Percentiles rank a stretch among this genome's conserved stretches.
Evolutionary conservation across 768 basidiomycete species (phyloP).

Genomic region (Serendipita vermifera): DNA sequence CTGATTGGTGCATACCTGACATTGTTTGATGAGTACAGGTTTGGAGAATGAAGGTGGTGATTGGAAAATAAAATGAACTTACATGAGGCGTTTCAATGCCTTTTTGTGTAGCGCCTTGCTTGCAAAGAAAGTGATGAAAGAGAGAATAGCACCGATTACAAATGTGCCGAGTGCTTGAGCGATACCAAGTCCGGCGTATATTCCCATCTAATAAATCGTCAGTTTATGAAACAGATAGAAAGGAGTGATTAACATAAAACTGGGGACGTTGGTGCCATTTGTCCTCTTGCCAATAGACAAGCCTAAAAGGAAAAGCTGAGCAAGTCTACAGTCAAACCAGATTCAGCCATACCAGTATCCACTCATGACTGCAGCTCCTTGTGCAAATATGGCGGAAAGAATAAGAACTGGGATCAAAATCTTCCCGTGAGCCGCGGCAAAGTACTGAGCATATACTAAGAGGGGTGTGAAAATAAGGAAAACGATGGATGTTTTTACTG

Average conservation of each 20-base stretch:
- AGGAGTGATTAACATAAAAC: slow-evolving; percentile 49
- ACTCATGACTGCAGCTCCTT: slow-evolving; percentile 57
- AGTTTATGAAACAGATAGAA: not conserved
- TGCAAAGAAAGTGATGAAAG: slow-evolving; percentile 62
- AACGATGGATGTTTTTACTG: slow-evolving; percentile 7
- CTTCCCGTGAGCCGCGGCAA: slow-evolving; percentile 53
- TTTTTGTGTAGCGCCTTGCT: slow-evolving; percentile 47
- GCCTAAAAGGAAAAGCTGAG: slow-evolving; percentile 30
- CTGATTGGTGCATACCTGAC: slow-evolving; percentile 23
- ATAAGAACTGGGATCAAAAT: slow-evolving; percentile 55
- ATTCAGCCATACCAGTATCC: slow-evolving; percentile 50
- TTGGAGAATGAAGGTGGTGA: too few species aligned
- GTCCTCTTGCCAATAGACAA: slow-evolving; percentile 75
- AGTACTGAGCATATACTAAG: slow-evolving; percentile 36
- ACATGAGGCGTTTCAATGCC: not conserved
- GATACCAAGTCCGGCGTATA: slow-evolving; percentile 64
- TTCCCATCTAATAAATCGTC: slow-evolving; percentile 46
- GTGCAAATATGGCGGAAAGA: slow-evolving; percentile 47
- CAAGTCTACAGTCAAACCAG: not conserved
- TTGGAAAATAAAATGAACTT: too few species aligned
- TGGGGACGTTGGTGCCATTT: slow-evolving; percentile 46
- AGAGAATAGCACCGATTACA: slow-evolving; percentile 50
- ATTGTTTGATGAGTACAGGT: too few species aligned
- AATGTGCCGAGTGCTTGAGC: slow-evolving; percentile 57
- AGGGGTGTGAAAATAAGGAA: slow-evolving; percentile 8